Conservation (phyloP, 306 rosid species). For the Cucumis hystrix region DNA sequence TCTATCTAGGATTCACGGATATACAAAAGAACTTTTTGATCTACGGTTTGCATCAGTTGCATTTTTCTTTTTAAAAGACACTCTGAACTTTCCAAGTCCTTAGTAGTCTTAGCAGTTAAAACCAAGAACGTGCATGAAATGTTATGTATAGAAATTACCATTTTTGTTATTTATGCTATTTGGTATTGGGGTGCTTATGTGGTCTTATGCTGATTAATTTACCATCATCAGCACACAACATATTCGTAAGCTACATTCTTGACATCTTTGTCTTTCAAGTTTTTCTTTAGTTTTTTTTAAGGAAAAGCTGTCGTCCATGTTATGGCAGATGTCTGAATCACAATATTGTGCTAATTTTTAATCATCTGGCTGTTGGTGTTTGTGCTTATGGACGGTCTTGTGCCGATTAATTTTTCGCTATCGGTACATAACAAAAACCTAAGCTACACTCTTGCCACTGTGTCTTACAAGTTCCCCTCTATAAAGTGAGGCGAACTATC, state of each 20-base stretch:
- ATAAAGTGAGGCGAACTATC: not conserved
- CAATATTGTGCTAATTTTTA: not conserved
- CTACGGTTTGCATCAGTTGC: not conserved
- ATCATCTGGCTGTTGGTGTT: not conserved
- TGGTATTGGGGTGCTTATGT: not conserved
- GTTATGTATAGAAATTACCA: not conserved
- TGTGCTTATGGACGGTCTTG: constrained; percentile 9
- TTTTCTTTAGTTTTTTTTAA: not conserved
- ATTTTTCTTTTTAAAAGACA: not conserved
- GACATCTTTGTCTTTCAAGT: not conserved
- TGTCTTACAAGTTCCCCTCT: not conserved
- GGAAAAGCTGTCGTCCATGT: not conserved
- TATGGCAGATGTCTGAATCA: not conserved
- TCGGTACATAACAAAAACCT: not conserved
- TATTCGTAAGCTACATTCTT: not conserved
- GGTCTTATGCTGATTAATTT: not conserved
- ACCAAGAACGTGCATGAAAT: not conserved
- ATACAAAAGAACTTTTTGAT: not conserved
- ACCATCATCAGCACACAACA: not conserved
- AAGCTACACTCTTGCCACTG: not conserved
- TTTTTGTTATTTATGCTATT: not conserved
- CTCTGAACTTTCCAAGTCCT: no score
- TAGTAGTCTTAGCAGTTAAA: no score
- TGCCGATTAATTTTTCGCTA: not conserved
- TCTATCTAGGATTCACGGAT: no score